These are phyloP conservation scores for Rhodotorula taiwanensis DNA, from an alignment of 768 basidiomycete genomes.

Conservation along the genomic window DNA sequence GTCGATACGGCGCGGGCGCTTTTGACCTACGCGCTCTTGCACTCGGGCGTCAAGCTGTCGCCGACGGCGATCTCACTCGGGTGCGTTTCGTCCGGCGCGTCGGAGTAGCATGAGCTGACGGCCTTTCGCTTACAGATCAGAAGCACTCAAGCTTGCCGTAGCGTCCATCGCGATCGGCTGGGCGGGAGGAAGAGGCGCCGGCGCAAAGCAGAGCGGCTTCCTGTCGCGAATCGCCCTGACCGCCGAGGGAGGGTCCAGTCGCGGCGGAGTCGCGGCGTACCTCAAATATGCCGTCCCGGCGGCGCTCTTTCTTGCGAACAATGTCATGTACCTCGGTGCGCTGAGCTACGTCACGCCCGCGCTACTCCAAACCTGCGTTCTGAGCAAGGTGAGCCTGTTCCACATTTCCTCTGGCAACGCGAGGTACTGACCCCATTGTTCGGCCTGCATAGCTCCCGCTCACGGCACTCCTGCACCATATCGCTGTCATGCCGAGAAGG, in stretches of 20 bases:
- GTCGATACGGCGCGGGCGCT: constrained; percentile 14
- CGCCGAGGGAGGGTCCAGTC: not conserved
- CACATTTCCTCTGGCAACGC: no score
- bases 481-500: not conserved
- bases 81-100: not conserved
- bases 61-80: not conserved
- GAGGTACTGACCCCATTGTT: no score
- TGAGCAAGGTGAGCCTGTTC: constrained; percentile 16
- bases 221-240: not conserved
- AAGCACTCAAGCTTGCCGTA: constrained; percentile 3
- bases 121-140: not conserved
- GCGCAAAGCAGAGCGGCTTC: not conserved
- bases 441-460: constrained; percentile 14
- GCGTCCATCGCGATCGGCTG: not conserved
- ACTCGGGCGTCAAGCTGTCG: not conserved
- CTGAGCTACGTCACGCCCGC: constrained; percentile 13
- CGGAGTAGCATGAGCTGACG: not conserved
- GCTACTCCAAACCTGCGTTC: constrained; percentile 8
- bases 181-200: no score
- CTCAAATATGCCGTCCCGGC: constrained; percentile 7
- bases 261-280: not conserved
- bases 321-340: constrained; percentile 10
- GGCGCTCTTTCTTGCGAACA: constrained; percentile 14
- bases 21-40: constrained; percentile 1
- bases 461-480: constrained; percentile 20